These are phyloP conservation scores for Fusarium gaditjirri DNA, from an alignment of 2,329 filamentous ascomycete genomes.

Conservation along the genomic window DNA sequence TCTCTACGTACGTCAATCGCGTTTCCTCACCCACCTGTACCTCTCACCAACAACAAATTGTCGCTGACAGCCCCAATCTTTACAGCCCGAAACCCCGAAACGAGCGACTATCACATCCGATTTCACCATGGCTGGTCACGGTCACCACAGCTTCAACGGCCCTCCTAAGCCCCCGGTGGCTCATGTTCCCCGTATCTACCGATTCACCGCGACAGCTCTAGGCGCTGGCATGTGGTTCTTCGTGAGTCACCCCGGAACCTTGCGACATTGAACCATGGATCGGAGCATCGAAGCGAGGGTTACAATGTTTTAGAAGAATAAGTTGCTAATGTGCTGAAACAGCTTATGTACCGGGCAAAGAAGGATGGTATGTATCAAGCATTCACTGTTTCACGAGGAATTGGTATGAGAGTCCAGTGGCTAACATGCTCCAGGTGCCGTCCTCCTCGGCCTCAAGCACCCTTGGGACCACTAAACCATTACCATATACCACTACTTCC, in stretches of 20 bases:
- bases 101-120: conserved; percentile 17
- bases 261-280: background rate
- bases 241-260: conserved; percentile 64
- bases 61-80: background rate
- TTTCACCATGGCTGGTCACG: conserved; percentile 42
- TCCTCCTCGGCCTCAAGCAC: conserved; percentile 91
- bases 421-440: conserved; percentile 64
- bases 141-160: conserved; percentile 45
- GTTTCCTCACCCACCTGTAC: too few species aligned
- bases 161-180: conserved; percentile 57
- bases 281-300: background rate
- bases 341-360: conserved; percentile 97
- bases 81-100: conserved; percentile 18
- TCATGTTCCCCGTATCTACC: conserved; percentile 73
- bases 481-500: conserved; percentile 22
- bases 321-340: conserved; percentile 27
- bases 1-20: conserved; percentile 32
- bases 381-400: background rate
- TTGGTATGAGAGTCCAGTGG: background rate
- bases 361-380: conserved; percentile 76
- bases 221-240: conserved; percentile 99
- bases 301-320: background rate
- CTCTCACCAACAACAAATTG: background rate
- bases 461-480: conserved; percentile 87
- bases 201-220: conserved; percentile 85